A percentile compares a stretch with the other conserved stretches of the same genome.
Evolutionary conservation across 768 basidiomycete species (phyloP).

Genomic region (Lactifluus rugatus): DNA sequence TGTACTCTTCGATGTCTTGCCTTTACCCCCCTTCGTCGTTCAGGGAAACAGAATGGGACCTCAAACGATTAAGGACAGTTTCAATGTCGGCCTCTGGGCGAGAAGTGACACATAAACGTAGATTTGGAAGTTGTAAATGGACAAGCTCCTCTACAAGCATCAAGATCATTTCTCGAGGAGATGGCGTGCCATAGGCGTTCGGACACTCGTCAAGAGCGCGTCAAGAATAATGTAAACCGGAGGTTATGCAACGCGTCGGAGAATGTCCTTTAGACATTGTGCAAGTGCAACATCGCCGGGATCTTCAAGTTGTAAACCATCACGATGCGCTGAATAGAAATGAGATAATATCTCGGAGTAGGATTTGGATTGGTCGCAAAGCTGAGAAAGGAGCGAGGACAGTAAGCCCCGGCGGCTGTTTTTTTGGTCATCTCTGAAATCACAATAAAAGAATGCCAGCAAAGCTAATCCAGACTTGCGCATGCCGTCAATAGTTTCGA

Average conservation of each 20-base stretch:
- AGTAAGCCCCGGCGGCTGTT: not conserved
- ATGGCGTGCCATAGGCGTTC: too few species aligned
- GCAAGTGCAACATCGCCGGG: not conserved
- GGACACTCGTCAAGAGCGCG: slow-evolving; percentile 6
- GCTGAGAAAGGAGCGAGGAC: not conserved
- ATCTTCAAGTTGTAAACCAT: not conserved
- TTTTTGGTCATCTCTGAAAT: not conserved
- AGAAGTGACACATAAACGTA: slow-evolving; percentile 5
- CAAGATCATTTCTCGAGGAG: not conserved
- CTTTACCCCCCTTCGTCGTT: not conserved
- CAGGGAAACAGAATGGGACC: not conserved
- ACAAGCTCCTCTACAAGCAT: not conserved
- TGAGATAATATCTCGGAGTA: not conserved
- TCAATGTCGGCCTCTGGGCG: not conserved
- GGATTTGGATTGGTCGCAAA: not conserved
- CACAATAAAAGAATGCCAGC: slow-evolving; percentile 3
- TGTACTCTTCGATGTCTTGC: not conserved
- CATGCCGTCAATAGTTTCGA: not conserved
- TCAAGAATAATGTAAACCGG: not conserved
- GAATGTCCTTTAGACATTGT: not conserved
- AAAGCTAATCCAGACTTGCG: not conserved
- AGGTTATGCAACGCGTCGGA: not conserved
- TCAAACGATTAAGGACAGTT: not conserved
- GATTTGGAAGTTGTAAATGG: not conserved
- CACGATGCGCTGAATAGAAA: not conserved